A percentile compares a stretch with the other conserved stretches of the same genome.
Conservation (phyloP, 768 basidiomycete species). For the Phylloporus sp. region DNA sequence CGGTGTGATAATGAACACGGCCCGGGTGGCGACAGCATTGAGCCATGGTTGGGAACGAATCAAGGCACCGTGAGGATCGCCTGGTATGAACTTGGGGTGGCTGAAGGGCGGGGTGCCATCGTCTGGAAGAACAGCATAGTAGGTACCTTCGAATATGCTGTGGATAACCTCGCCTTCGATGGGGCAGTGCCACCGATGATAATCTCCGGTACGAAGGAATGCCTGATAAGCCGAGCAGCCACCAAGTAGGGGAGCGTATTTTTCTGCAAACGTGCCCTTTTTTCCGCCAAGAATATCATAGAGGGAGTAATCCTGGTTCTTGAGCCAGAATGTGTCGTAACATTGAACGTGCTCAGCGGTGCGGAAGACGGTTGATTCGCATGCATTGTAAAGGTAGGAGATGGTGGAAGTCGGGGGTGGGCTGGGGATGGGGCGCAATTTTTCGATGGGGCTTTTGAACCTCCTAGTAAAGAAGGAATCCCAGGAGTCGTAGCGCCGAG, state of each 20-base stretch:
- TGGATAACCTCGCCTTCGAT: constrained; percentile 37
- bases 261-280: not conserved
- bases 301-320: constrained; percentile 56
- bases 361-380: constrained; percentile 47
- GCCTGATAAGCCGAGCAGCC: constrained; percentile 53
- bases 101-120: not conserved
- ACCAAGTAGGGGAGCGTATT: constrained; percentile 37
- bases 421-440: constrained; percentile 34
- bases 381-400: constrained; percentile 38
- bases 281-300: constrained; percentile 44
- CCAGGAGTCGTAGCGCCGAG: constrained; percentile 30
- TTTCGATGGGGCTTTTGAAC: constrained; percentile 22
- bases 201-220: constrained; percentile 48
- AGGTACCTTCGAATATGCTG: constrained; percentile 30
- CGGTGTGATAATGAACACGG: constrained; percentile 52
- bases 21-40: constrained; percentile 44
- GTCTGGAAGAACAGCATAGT: constrained; percentile 11
- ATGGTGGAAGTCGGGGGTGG: constrained; percentile 4
- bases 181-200: constrained; percentile 63
- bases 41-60: constrained; percentile 39
- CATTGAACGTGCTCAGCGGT: constrained; percentile 34
- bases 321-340: constrained; percentile 54
- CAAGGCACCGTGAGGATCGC: constrained; percentile 16
- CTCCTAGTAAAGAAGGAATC: constrained; percentile 53
- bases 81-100: not conserved